A percentile compares a stretch with the other conserved stretches of the same genome.
phyloP scores from a whole-genome alignment of 352 stramenopile species.

The Thalassiosira allenii region DNA sequence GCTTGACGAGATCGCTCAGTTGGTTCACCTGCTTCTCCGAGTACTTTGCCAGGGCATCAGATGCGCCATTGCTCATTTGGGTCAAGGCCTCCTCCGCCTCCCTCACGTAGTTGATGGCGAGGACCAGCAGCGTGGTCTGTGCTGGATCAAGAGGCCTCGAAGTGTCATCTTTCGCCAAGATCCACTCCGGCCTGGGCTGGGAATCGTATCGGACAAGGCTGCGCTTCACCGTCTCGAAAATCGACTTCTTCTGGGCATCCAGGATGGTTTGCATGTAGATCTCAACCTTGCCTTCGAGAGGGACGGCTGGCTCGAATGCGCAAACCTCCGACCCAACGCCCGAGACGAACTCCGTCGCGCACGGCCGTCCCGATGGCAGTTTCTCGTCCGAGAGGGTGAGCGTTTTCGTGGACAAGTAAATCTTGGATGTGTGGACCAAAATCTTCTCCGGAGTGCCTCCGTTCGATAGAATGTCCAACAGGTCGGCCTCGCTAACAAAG shows the following conservation, averaged over 20 bases:
- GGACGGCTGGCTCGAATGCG: constrained; percentile 91
- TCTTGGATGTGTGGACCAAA: constrained; percentile 91
- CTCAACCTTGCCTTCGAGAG: constrained; percentile 95
- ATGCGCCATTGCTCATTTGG: constrained; percentile 92
- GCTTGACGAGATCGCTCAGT: constrained; percentile 91
- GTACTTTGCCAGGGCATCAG: constrained; percentile 94
- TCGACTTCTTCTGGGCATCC: constrained; percentile 91
- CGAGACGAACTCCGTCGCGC: constrained; percentile 90
- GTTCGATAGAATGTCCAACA: constrained; percentile 95
- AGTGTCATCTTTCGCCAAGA: constrained; percentile 94
- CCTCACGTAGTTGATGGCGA: constrained; percentile 96
- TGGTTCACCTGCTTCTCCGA: constrained; percentile 89
- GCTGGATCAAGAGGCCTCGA: constrained; percentile 92
- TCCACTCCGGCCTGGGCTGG: constrained; percentile 93
- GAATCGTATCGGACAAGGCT: constrained; percentile 91
- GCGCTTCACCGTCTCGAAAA: constrained; percentile 94
- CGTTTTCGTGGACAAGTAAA: constrained; percentile 87
- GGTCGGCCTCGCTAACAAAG: constrained; percentile 93
- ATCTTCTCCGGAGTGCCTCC: constrained; percentile 97
- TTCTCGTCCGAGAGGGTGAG: constrained; percentile 93
- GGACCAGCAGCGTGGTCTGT: constrained; percentile 91
- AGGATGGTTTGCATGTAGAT: constrained; percentile 97
- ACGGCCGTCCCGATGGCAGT: constrained; percentile 84
- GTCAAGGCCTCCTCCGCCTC: constrained; percentile 93
- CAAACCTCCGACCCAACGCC: constrained; percentile 93